Evolutionary conservation across 2,329 filamentous ascomycete genomes (phyloP).

Genomic region (Penicillium thymicola): DNA sequence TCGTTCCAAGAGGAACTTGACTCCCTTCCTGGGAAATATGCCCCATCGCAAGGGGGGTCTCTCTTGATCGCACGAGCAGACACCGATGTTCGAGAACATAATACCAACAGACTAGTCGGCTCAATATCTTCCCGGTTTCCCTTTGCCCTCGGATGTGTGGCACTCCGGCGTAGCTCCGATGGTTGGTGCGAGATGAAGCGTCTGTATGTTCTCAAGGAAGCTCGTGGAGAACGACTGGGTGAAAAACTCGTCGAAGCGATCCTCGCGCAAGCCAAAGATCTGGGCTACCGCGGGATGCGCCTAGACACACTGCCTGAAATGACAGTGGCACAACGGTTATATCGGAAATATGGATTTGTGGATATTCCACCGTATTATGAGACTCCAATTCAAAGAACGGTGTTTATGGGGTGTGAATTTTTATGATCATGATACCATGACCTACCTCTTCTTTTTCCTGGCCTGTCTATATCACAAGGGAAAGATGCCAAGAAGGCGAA

Average conservation of each 20-base stretch:
- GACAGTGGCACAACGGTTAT: constrained; percentile 50
- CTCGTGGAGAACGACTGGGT: constrained; percentile 51
- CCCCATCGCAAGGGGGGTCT: constrained; percentile 43
- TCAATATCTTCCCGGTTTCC: neutral
- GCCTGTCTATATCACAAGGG: too few relatives aligned
- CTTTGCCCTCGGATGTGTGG: constrained; percentile 49
- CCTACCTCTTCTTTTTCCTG: neutral
- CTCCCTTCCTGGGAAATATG: constrained; percentile 55
- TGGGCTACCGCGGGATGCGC: constrained; percentile 53
- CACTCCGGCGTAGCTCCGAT: constrained; percentile 39
- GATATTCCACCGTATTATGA: constrained; percentile 55
- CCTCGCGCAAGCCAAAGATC: constrained; percentile 44
- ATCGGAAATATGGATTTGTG: constrained; percentile 51
- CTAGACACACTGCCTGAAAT: constrained; percentile 57
- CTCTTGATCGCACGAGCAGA: constrained; percentile 46
- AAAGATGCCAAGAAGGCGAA: neutral
- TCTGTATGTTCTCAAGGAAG: constrained; percentile 50
- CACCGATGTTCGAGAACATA: neutral
- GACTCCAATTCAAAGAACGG: constrained; percentile 52
- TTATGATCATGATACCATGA: neutral
- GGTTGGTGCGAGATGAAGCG: constrained; percentile 56
- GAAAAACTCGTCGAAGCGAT: constrained; percentile 46
- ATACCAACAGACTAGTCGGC: neutral
- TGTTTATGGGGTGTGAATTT: constrained; percentile 47
- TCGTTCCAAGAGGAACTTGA: constrained; percentile 53